A percentile compares a stretch with the other conserved stretches of the same genome.
phyloP scores from a whole-genome alignment of 2,329 filamentous ascomycete genomes.

The Hysterium pulicare region DNA sequence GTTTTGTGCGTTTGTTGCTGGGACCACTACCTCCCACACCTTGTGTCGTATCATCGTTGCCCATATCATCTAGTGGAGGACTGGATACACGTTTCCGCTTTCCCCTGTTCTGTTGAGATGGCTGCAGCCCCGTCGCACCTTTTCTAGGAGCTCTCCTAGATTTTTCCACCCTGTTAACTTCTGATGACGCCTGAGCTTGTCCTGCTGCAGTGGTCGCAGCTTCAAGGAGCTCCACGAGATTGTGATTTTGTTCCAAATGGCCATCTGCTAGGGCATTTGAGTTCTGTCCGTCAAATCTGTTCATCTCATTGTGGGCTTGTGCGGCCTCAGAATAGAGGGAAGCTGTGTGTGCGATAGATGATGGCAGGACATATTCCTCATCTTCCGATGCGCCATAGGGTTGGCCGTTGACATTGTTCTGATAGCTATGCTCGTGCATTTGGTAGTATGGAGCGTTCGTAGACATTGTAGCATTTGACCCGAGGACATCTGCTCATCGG shows the following conservation, averaged over 20 bases:
- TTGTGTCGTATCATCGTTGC: constrained; percentile 1
- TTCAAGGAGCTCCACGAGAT: constrained; percentile 34
- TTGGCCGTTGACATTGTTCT: constrained; percentile 17
- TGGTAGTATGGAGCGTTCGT: constrained; percentile 38
- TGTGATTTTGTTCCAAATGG: constrained; percentile 25
- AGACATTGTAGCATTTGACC: constrained; percentile 27
- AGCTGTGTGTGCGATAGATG: constrained; percentile 14
- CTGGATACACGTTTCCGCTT: constrained; percentile 26
- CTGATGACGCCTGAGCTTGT: constrained; percentile 18
- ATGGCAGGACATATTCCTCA: constrained; percentile 19
- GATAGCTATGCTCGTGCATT: constrained; percentile 27
- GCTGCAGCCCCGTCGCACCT: background rate
- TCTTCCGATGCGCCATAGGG: constrained; percentile 16
- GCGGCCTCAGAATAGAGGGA: constrained; percentile 15
- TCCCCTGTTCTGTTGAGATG: constrained; percentile 12
- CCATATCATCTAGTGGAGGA: constrained; percentile 8
- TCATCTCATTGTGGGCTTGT: constrained; percentile 13
- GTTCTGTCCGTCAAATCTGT: constrained; percentile 3
- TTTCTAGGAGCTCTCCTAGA: background rate
- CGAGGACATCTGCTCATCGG: too few species aligned
- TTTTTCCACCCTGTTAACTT: constrained; percentile 3
- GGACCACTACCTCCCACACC: constrained; percentile 7
- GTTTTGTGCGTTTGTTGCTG: constrained; percentile 20
- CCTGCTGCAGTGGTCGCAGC: constrained; percentile 35
- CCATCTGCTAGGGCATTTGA: background rate